These are phyloP conservation scores for Ceriops zippeliana DNA, from an alignment of 345 rosid species.

Conservation along the genomic window DNA sequence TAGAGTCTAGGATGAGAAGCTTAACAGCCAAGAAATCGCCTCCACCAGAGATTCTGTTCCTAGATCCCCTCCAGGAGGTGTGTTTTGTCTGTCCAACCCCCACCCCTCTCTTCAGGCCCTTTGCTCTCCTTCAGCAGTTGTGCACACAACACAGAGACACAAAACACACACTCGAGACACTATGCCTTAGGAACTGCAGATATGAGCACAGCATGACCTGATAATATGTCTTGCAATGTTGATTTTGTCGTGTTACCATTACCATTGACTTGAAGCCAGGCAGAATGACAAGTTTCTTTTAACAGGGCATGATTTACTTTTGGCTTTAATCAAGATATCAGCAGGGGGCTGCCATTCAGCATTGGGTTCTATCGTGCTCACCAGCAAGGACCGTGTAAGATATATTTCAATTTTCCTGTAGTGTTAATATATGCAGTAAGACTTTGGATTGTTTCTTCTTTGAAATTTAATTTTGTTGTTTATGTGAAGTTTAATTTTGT, in stretches of 20 bases:
- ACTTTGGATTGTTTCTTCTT: background rate
- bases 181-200: too few species aligned
- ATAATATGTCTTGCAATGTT: background rate
- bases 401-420: background rate
- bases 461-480: background rate
- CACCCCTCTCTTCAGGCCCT: background rate
- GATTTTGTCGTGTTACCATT: constrained; percentile 1
- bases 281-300: constrained; percentile 19
- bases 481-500: background rate
- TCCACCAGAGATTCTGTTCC: constrained; percentile 22
- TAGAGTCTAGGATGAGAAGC: constrained; percentile 53
- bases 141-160: background rate
- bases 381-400: constrained; percentile 1
- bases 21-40: constrained; percentile 36
- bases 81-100: constrained; percentile 2
- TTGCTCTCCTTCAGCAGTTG: background rate
- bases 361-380: background rate
- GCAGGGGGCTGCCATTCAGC: background rate
- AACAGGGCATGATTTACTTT: constrained; percentile 79
- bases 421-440: background rate
- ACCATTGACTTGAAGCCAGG: background rate
- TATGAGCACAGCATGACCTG: too few species aligned
- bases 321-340: constrained; percentile 48
- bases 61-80: constrained; percentile 46
- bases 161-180: too few species aligned